Evolutionary conservation across 352 stramenopile genomes (phyloP).

Genomic region (Phytopythium boreale): DNA sequence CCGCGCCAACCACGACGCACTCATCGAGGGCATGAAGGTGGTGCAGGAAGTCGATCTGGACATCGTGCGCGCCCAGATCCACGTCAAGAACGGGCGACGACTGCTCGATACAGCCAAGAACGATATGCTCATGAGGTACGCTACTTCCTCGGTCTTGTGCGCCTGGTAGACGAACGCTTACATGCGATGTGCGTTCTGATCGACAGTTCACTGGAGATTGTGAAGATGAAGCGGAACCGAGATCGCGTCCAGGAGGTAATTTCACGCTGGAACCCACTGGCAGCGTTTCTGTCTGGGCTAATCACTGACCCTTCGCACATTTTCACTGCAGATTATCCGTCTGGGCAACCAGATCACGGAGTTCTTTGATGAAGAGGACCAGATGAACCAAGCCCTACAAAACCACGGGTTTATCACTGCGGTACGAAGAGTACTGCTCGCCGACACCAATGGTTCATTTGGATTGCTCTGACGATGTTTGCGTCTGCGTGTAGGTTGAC

Average conservation of each 20-base stretch:
- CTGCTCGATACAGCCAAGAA: constrained; percentile 68
- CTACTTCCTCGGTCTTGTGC: neutral
- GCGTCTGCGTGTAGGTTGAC: constrained; percentile 41
- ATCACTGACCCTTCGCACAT: constrained; percentile 13
- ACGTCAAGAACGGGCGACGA: constrained; percentile 83
- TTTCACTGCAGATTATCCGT: constrained; percentile 57
- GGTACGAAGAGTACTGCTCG: constrained; percentile 22
- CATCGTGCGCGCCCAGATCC: constrained; percentile 79
- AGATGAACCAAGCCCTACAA: constrained; percentile 71
- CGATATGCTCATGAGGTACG: constrained; percentile 67
- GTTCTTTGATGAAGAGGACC: constrained; percentile 74
- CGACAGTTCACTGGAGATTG: constrained; percentile 68
- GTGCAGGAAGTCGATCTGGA: constrained; percentile 87
- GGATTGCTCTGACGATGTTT: neutral
- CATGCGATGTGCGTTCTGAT: neutral
- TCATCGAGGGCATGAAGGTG: constrained; percentile 86
- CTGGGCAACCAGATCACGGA: constrained; percentile 33
- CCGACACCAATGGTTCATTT: too few species aligned
- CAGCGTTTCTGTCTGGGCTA: neutral
- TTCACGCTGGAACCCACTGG: neutral
- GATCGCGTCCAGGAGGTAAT: constrained; percentile 68
- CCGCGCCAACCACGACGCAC: constrained; percentile 66
- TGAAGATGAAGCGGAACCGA: constrained; percentile 81
- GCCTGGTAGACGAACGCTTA: neutral
- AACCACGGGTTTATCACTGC: constrained; percentile 64